A percentile compares a stretch with the other conserved stretches of the same genome.
Evolutionary conservation across 345 rosid species (phyloP).

Genomic region (Hibiscus mutabilis): DNA sequence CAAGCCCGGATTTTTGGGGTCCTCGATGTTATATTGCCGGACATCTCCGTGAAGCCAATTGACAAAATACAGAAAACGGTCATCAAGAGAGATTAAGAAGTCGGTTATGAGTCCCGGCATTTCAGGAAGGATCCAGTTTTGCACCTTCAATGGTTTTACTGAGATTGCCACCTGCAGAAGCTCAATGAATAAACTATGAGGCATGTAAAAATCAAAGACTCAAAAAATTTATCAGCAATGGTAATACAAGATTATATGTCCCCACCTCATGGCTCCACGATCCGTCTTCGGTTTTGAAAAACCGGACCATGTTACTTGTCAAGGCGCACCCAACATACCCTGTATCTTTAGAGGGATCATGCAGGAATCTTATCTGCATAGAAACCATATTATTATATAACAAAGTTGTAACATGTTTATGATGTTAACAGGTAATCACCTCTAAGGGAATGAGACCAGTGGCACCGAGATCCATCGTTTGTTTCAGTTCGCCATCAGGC

Average conservation of each 20-base stretch:
- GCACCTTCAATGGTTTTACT: slow-evolving; percentile 76
- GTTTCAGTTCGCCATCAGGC: slow-evolving; percentile 88
- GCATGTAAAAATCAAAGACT: background rate
- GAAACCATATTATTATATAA: too few species aligned
- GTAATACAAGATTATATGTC: background rate
- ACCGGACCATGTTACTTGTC: slow-evolving; percentile 74
- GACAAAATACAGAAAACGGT: slow-evolving; percentile 65
- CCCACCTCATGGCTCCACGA: slow-evolving; percentile 83
- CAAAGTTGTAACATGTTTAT: too few species aligned
- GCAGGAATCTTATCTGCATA: slow-evolving; percentile 77
- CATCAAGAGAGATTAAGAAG: slow-evolving; percentile 84
- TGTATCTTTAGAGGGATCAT: slow-evolving; percentile 69
- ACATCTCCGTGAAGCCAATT: slow-evolving; percentile 97
- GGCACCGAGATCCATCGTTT: slow-evolving; percentile 74
- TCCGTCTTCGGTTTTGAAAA: slow-evolving; percentile 66
- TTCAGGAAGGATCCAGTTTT: slow-evolving; percentile 91
- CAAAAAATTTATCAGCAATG: background rate
- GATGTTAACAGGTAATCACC: too few species aligned
- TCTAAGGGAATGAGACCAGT: slow-evolving; percentile 79
- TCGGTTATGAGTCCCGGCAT: slow-evolving; percentile 96
- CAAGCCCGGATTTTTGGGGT: slow-evolving; percentile 57
- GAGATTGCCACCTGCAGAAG: slow-evolving; percentile 57
- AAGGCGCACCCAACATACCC: slow-evolving; percentile 86
- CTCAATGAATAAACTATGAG: background rate
- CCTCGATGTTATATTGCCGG: slow-evolving; percentile 80